These are phyloP conservation scores for Pythium aphanidermatum DNA, from an alignment of 352 stramenopile species.

Conservation along the genomic window DNA sequence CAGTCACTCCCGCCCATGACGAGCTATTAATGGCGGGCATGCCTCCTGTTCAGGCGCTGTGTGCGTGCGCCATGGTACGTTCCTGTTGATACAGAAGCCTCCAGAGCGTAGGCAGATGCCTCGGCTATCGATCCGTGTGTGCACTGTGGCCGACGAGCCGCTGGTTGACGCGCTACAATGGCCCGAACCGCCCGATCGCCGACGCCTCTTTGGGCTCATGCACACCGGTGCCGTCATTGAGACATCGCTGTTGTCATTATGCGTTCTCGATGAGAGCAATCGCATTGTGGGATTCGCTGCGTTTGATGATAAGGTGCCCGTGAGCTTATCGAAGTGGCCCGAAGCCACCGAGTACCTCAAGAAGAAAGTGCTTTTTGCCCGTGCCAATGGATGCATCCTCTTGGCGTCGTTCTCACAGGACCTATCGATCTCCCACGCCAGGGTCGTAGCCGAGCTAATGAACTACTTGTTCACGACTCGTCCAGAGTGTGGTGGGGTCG, in stretches of 20 bases:
- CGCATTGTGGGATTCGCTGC: slow-evolving; percentile 44
- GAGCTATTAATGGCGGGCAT: no score
- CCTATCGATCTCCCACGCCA: slow-evolving; percentile 13
- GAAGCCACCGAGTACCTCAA: slow-evolving; percentile 67
- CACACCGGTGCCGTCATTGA: slow-evolving; percentile 59
- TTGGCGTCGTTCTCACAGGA: slow-evolving; percentile 46
- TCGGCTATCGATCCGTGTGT: slow-evolving; percentile 34
- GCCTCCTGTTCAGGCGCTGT: no score
- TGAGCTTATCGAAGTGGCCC: slow-evolving; percentile 33
- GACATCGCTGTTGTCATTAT: slow-evolving; percentile 48
- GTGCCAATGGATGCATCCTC: slow-evolving; percentile 41
- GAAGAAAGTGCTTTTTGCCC: slow-evolving; percentile 46
- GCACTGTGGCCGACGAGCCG: slow-evolving; percentile 33
- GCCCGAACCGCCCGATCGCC: slow-evolving; percentile 33
- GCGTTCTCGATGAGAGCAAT: slow-evolving; percentile 18
- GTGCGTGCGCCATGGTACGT: no score
- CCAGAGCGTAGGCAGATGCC: slow-evolving; percentile 11
- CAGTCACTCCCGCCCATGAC: no score
- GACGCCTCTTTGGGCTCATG: slow-evolving; percentile 51
- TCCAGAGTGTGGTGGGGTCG: slow-evolving; percentile 37
- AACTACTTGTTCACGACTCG: slow-evolving; percentile 34
- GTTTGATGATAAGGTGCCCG: slow-evolving; percentile 53
- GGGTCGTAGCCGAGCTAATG: slow-evolving; percentile 28
- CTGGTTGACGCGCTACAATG: slow-evolving; percentile 34
- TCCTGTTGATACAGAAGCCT: no score